These are phyloP conservation scores for Didymella lethalis DNA, from an alignment of 2,329 filamentous ascomycete species.

Conservation along the genomic window DNA sequence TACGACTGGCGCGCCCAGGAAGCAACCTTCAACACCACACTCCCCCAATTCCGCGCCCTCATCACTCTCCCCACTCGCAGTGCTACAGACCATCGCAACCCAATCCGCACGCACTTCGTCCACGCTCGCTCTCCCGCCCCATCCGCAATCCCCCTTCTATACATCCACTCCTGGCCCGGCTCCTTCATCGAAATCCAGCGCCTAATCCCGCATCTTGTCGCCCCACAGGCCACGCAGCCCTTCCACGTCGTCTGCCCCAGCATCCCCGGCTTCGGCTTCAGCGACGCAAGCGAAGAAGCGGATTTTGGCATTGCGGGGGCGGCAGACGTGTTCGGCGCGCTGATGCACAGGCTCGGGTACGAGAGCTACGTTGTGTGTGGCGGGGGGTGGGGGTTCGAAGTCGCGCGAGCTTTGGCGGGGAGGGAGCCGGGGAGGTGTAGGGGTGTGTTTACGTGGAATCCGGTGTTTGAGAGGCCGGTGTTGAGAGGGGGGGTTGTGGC, in stretches of 20 bases:
- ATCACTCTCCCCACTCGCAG: slow-evolving; percentile 49
- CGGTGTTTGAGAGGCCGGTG: slow-evolving; percentile 61
- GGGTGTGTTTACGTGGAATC: slow-evolving; percentile 68
- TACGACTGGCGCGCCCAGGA: slow-evolving; percentile 72
- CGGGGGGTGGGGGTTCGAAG: slow-evolving; percentile 58
- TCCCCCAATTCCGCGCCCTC: slow-evolving; percentile 71
- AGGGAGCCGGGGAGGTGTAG: slow-evolving; percentile 61
- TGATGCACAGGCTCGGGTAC: slow-evolving; percentile 71
- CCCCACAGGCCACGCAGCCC: slow-evolving; percentile 40
- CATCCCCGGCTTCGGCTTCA: slow-evolving; percentile 72
- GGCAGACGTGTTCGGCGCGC: slow-evolving; percentile 62
- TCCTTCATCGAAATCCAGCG: slow-evolving; percentile 68
- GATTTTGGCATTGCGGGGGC: slow-evolving; percentile 61
- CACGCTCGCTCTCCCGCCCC: slow-evolving; percentile 63
- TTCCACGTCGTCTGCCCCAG: slow-evolving; percentile 74
- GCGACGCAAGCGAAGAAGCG: slow-evolving; percentile 65
- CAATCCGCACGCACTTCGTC: slow-evolving; percentile 69
- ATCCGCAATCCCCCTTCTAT: slow-evolving; percentile 68
- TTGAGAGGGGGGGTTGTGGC: slow-evolving; percentile 54
- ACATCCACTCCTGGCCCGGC: slow-evolving; percentile 72
- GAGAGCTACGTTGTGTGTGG: slow-evolving; percentile 65
- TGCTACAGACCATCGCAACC: slow-evolving; percentile 16
- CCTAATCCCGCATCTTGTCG: slow-evolving; percentile 54
- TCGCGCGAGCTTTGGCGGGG: slow-evolving; percentile 58
- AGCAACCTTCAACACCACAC: slow-evolving; percentile 61